These are phyloP conservation scores for Periconia macrospinosa DNA, from an alignment of 2,329 filamentous ascomycete species.

Conservation along the genomic window DNA sequence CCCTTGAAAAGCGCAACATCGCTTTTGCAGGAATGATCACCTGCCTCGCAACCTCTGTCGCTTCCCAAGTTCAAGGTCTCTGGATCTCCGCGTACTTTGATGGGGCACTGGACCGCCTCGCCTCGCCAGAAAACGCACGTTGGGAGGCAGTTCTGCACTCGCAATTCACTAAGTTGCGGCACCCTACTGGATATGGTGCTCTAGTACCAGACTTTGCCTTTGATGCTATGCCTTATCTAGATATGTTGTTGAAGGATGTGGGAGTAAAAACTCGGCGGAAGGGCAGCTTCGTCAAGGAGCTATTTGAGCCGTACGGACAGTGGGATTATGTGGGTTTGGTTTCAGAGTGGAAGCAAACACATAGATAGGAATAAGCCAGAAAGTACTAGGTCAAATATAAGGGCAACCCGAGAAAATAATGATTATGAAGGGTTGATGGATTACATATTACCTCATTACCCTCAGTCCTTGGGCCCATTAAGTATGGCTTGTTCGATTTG, in stretches of 20 bases:
- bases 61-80: conserved; percentile 43
- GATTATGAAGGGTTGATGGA: too few species aligned
- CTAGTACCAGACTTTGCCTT: conserved; percentile 34
- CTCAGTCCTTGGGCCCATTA: too few species aligned
- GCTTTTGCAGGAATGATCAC: not conserved
- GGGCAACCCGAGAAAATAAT: too few species aligned
- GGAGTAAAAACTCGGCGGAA: conserved; percentile 26
- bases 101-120: conserved; percentile 43
- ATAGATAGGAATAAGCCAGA: too few species aligned
- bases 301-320: conserved; percentile 25
- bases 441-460: too few species aligned
- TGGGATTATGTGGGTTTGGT: conserved; percentile 29
- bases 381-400: too few species aligned
- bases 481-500: too few species aligned
- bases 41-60: conserved; percentile 31
- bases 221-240: conserved; percentile 33
- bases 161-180: conserved; percentile 34
- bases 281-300: conserved; percentile 22
- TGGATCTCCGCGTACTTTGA: conserved; percentile 65
- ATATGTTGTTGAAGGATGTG: conserved; percentile 30
- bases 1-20: not conserved
- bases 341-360: too few species aligned
- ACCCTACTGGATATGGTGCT: conserved; percentile 31
- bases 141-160: conserved; percentile 34
- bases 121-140: not conserved